Conservation (phyloP, 1,284 basidiomycete species). For the Mycosarcoma mackinlayi region DNA sequence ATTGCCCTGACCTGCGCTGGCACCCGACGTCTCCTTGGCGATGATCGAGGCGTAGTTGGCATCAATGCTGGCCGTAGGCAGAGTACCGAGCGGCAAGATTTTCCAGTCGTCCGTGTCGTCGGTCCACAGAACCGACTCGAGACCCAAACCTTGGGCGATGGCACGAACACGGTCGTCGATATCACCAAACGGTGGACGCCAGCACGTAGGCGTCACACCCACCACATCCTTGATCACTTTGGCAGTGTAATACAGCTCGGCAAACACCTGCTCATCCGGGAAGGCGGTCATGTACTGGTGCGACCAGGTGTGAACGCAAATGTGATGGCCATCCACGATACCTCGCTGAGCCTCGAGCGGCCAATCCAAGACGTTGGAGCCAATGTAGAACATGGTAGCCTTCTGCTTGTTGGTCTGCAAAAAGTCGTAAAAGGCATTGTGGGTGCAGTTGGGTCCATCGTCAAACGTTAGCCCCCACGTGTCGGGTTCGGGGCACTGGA, state of each 20-base stretch:
- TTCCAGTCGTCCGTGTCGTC: constrained; percentile 71
- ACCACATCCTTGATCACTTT: constrained; percentile 71
- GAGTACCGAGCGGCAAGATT: constrained; percentile 61
- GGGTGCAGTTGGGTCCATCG: constrained; percentile 70
- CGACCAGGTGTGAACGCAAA: constrained; percentile 69
- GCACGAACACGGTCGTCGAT: constrained; percentile 72
- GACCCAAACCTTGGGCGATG: constrained; percentile 71
- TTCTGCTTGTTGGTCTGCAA: constrained; percentile 70
- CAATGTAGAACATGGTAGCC: constrained; percentile 71
- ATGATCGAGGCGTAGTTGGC: constrained; percentile 71
- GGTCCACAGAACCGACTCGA: constrained; percentile 72
- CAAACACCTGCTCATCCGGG: constrained; percentile 71
- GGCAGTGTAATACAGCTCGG: constrained; percentile 73
- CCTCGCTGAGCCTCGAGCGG: constrained; percentile 72
- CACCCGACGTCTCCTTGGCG: constrained; percentile 67
- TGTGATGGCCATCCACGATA: constrained; percentile 62
- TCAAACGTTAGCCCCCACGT: constrained; percentile 73
- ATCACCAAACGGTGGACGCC: constrained; percentile 71
- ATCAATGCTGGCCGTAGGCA: constrained; percentile 67
- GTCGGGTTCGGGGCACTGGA: constrained; percentile 70
- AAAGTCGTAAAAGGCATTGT: constrained; percentile 73
- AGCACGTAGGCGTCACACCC: constrained; percentile 71
- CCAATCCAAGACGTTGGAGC: constrained; percentile 73
- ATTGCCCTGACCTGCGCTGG: constrained; percentile 68
- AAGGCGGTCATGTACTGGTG: constrained; percentile 72